phyloP scores from a whole-genome alignment of 225 moss, liverwort and hornwort species.

The Ulota crispa region DNA sequence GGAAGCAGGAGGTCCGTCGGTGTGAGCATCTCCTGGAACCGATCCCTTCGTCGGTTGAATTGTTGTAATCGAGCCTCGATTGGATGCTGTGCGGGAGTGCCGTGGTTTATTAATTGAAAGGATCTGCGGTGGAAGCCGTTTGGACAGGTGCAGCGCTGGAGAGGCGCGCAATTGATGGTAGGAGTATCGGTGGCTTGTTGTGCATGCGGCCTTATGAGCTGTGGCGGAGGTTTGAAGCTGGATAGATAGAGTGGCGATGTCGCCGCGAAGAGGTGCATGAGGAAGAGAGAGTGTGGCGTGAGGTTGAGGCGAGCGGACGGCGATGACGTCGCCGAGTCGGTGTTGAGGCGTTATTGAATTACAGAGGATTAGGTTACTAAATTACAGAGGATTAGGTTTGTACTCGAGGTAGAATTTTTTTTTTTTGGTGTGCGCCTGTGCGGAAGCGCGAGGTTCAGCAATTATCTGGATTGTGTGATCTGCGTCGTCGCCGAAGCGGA shows the following conservation, averaged over 20 bases:
- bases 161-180: neutral
- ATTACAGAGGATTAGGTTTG: neutral
- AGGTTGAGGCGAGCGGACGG: conserved; percentile 6
- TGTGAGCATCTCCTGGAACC: neutral
- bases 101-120: neutral
- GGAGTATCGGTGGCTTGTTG: neutral
- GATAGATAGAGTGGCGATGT: conserved; percentile 24
- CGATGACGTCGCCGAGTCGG: neutral
- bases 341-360: neutral
- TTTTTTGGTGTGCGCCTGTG: too few species aligned
- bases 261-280: neutral
- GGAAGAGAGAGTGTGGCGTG: neutral
- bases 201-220: neutral
- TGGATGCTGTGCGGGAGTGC: neutral
- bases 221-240: conserved; percentile 22
- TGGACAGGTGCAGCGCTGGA: neutral
- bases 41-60: neutral
- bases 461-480: neutral
- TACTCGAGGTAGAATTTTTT: conserved; percentile 16
- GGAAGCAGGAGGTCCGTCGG: neutral
- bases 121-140: neutral
- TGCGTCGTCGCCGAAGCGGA: neutral
- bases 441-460: neutral
- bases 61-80: neutral
- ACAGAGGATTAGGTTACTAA: neutral